These are phyloP conservation scores for Platismatia glauca DNA, from an alignment of 495 filamentous ascomycete genomes.

Conservation along the genomic window DNA sequence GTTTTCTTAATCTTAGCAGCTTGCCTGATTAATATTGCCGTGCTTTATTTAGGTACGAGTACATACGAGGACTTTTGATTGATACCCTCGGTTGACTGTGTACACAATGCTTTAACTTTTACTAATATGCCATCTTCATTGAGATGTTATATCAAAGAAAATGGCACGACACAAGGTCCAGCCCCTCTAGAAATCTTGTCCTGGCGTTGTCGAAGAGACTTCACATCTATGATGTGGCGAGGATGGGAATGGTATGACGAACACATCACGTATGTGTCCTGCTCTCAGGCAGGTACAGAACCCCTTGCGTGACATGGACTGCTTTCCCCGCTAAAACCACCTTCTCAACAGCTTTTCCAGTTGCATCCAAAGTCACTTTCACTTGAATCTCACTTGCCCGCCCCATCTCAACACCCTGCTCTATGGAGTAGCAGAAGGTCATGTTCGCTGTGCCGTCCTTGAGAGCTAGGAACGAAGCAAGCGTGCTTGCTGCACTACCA, in stretches of 20 bases:
- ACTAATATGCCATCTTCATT: not conserved
- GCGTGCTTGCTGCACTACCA: constrained; percentile 51
- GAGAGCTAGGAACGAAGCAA: constrained; percentile 48
- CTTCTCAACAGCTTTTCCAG: constrained; percentile 31
- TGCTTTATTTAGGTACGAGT: not conserved
- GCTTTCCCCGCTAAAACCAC: constrained; percentile 45
- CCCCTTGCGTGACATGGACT: constrained; percentile 44
- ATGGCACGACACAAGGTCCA: not conserved
- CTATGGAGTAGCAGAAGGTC: constrained; percentile 39
- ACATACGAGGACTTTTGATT: not conserved
- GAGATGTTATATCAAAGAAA: not conserved
- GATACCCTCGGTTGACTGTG: not conserved
- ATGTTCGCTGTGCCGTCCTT: constrained; percentile 25
- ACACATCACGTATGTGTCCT: not conserved
- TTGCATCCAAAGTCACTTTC: constrained; percentile 30
- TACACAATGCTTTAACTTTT: not conserved
- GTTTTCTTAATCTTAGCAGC: not conserved
- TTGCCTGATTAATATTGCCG: not conserved
- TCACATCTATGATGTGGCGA: not conserved
- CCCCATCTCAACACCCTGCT: constrained; percentile 68
- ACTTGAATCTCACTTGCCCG: constrained; percentile 46
- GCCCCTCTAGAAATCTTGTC: not conserved
- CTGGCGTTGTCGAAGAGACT: not conserved
- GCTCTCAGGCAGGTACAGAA: constrained; percentile 21
- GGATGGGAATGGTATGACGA: not conserved